A percentile compares a stretch with the other conserved stretches of the same genome.
Conservation (phyloP, 2,329 filamentous ascomycete species). For the Anthostomella pinea region DNA sequence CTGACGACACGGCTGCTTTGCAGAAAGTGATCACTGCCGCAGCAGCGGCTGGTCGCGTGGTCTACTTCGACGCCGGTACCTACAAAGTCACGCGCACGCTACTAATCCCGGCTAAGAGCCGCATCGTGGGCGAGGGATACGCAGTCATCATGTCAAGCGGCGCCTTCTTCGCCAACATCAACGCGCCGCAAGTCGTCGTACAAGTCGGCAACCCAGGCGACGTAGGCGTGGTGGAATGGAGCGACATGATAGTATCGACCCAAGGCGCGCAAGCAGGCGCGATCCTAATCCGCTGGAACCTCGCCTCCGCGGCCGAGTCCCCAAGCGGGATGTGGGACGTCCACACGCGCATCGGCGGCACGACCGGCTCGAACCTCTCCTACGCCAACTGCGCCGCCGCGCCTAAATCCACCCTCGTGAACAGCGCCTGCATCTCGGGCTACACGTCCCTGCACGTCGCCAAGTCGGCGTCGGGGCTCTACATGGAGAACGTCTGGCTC, state of each 20-base stretch:
- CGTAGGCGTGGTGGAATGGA: constrained; percentile 58
- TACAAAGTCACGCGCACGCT: constrained; percentile 59
- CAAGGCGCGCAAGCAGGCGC: constrained; percentile 57
- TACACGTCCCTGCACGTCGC: constrained; percentile 45
- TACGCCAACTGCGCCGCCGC: constrained; percentile 58
- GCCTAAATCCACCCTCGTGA: constrained; percentile 28
- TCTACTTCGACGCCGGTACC: constrained; percentile 61
- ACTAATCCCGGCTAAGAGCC: constrained; percentile 45
- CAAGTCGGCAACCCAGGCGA: constrained; percentile 56
- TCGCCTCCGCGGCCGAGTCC: constrained; percentile 33
- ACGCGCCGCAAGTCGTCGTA: constrained; percentile 53
- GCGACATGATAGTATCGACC: constrained; percentile 62
- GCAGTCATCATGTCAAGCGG: constrained; percentile 53
- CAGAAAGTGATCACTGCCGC: constrained; percentile 60
- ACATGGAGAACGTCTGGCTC: constrained; percentile 45
- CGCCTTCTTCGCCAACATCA: constrained; percentile 44
- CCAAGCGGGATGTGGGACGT: constrained; percentile 69
- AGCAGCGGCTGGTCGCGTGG: constrained; percentile 51
- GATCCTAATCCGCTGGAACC: constrained; percentile 64
- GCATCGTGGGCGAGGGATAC: constrained; percentile 59
- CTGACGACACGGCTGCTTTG: constrained; percentile 74
- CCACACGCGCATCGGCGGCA: constrained; percentile 73
- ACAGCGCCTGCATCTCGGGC: constrained; percentile 38
- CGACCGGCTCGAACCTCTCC: constrained; percentile 66
- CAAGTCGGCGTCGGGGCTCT: constrained; percentile 34